phyloP scores from a whole-genome alignment of 1,284 basidiomycete species.

The Vanrija humicola region DNA sequence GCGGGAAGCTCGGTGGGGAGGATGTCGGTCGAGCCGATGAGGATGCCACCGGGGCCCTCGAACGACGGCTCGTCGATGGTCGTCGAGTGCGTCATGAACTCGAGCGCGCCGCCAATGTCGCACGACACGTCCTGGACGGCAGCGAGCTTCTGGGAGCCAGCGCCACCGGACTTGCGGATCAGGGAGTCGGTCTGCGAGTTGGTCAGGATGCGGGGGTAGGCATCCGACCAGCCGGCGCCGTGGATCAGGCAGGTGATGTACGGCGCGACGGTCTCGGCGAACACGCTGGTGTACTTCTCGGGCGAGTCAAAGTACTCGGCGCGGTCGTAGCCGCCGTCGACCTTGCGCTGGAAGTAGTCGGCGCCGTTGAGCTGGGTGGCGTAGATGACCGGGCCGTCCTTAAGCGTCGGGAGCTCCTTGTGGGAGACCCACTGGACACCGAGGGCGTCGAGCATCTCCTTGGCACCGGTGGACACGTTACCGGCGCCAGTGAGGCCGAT shows the following conservation, averaged over 20 bases:
- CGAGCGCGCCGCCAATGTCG: conserved; percentile 78
- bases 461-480: conserved; percentile 70
- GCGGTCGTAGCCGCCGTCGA: conserved; percentile 61
- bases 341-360: conserved; percentile 62
- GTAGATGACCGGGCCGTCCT: conserved; percentile 61
- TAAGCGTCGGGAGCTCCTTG: conserved; percentile 57
- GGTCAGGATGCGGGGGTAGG: conserved; percentile 72
- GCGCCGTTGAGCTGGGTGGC: conserved; percentile 66
- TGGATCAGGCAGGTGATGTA: conserved; percentile 79
- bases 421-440: conserved; percentile 61
- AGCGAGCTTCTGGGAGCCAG: conserved; percentile 47
- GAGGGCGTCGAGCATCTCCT: conserved; percentile 66
- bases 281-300: conserved; percentile 61
- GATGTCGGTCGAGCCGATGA: conserved; percentile 84
- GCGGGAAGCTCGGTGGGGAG: conserved; percentile 72
- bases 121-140: conserved; percentile 82
- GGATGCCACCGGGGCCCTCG: conserved; percentile 55
- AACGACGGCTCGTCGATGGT: conserved; percentile 73
- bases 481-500: conserved; percentile 78
- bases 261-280: conserved; percentile 69
- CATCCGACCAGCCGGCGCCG: conserved; percentile 74
- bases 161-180: conserved; percentile 52
- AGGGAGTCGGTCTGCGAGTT: conserved; percentile 59
- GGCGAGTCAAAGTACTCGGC: conserved; percentile 69
- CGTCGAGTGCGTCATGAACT: conserved; percentile 70